phyloP scores from a whole-genome alignment of 2,329 filamentous ascomycete species.

The Hyphodiscus sp. region DNA sequence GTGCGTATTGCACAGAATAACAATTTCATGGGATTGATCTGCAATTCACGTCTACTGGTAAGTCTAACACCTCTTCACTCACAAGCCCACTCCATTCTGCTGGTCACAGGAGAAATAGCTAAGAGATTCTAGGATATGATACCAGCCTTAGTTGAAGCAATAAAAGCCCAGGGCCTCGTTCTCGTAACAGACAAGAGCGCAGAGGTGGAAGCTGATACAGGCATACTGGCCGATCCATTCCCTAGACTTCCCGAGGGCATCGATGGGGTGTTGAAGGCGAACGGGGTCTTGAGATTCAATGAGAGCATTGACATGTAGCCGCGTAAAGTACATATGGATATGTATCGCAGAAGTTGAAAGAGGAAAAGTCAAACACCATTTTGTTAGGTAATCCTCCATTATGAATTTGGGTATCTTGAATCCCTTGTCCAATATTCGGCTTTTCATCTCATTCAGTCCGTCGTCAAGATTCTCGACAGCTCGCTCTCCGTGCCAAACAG shows the following conservation, averaged over 20 bases:
- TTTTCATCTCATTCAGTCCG: too few relatives aligned
- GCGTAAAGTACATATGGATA: neutral
- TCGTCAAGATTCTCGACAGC: too few relatives aligned
- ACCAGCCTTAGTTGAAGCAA: conserved; percentile 82
- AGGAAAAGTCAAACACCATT: neutral
- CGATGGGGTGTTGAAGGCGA: conserved; percentile 77
- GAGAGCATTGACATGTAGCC: conserved; percentile 72
- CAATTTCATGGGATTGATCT: conserved; percentile 97
- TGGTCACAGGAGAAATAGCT: conserved; percentile 7
- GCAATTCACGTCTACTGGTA: conserved; percentile 79
- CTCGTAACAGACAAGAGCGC: conserved; percentile 82
- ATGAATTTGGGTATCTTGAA: neutral
- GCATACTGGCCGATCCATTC: conserved; percentile 42
- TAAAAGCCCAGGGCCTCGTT: conserved; percentile 90
- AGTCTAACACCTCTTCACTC: conserved; percentile 30
- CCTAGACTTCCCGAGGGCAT: conserved; percentile 69
- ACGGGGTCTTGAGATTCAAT: conserved; percentile 87
- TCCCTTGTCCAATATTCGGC: too few relatives aligned
- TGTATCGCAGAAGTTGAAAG: neutral
- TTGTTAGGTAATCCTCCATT: neutral
- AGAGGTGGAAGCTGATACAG: conserved; percentile 26
- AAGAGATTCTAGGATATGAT: conserved; percentile 69
- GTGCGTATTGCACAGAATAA: conserved; percentile 90
- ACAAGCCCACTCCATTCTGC: neutral
- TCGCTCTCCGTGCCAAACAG: neutral